Base-by-base conservation (phyloP, 768 basidiomycete genomes). In the Trametes villosa region DNA sequence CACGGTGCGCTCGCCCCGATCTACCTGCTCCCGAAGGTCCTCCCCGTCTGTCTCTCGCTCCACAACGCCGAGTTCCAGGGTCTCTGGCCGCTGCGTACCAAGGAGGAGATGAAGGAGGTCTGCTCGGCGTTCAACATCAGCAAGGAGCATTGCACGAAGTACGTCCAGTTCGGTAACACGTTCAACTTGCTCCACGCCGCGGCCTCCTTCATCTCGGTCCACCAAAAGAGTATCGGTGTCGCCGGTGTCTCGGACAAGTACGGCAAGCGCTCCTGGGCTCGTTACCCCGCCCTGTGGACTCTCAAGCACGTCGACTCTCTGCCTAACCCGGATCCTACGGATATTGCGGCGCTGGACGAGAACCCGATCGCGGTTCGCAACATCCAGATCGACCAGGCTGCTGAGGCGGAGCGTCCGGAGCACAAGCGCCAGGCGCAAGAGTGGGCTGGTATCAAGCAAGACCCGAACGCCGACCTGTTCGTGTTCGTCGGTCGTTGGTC, bases 31-130 rank as follows among this genome's bases (percentile, higher is more conserved):
- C 95, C 95, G 48, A 94, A 94, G 75, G 87, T 97, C 61, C 77
- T 96, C 47, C 94, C 95, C 0, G 84, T 87, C 70, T 96, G 94
- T 74, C 80, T 97, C 30, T 97, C 95, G 3, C 82, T 97, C 33
- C 95, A 97, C 80, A 97, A 97, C 67, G 95, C 95, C 69, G 95
- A 97, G 75, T 97, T 97, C 83, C 95, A 97, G 72, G 95, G 95
- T 76, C 83, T 96, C 26, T 96, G 95, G 95, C 92, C 95, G 7
- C 83, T 97, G 26, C 89, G 95, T 46, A 97, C 95, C 36, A 96
- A 96, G 79, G 94, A 96, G 71, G 95, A 97, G 74, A 95, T 96
- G 94, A 96, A 94, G 78, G 95, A 97, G 74, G 95, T 97, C 47
- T 97, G 95, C 73, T 96, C 95, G 3, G 95, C 95, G 3, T 97